phyloP scores from a whole-genome alignment of 2,329 filamentous ascomycete species.

The Exophiala bonariae region DNA sequence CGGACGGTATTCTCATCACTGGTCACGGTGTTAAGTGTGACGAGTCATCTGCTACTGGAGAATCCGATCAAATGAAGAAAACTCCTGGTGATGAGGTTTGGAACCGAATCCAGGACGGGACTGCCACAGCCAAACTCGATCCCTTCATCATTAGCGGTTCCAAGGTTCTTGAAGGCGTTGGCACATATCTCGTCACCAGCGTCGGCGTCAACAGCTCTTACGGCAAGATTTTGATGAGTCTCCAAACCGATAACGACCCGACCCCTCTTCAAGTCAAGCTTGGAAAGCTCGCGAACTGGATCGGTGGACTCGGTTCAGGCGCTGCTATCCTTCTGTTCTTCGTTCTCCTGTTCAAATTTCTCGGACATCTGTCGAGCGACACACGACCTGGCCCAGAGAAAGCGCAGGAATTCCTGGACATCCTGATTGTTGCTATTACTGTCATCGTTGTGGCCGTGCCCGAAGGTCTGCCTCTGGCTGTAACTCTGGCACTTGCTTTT shows the following conservation, averaged over 20 bases:
- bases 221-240: constrained; percentile 71
- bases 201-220: constrained; percentile 73
- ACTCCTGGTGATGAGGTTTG: constrained; percentile 60
- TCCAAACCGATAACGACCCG: constrained; percentile 72
- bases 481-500: constrained; percentile 75
- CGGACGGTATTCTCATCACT: constrained; percentile 68
- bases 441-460: constrained; percentile 80
- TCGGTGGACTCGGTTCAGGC: constrained; percentile 73
- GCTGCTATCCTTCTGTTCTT: constrained; percentile 78
- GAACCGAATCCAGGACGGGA: constrained; percentile 54
- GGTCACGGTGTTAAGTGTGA: constrained; percentile 70
- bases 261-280: constrained; percentile 76
- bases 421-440: constrained; percentile 76
- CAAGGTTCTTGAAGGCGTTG: constrained; percentile 74
- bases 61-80: constrained; percentile 72
- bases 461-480: constrained; percentile 73
- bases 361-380: constrained; percentile 63
- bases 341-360: constrained; percentile 81
- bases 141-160: constrained; percentile 79
- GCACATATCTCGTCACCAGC: constrained; percentile 72
- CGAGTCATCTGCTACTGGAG: constrained; percentile 72
- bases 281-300: constrained; percentile 73
- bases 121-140: constrained; percentile 58
- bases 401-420: constrained; percentile 74
- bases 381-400: constrained; percentile 65